Conservation (phyloP, 2,329 filamentous ascomycete genomes). For the Fusarium multiceps region DNA sequence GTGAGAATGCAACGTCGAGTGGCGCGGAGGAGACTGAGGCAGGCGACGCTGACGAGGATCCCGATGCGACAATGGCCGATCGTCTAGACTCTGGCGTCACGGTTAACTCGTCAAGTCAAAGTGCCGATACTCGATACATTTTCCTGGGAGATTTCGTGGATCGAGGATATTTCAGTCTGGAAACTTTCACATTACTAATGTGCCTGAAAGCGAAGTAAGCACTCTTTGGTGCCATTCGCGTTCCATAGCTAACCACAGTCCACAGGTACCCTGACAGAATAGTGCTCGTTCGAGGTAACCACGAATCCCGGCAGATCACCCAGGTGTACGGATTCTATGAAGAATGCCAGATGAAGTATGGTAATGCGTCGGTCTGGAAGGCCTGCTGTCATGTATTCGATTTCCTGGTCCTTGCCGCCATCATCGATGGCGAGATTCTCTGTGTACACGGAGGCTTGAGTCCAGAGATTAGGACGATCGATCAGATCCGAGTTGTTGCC, state of each 20-base stretch:
- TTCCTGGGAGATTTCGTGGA: conserved; percentile 93
- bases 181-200: conserved; percentile 96
- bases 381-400: conserved; percentile 99
- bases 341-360: conserved; percentile 97
- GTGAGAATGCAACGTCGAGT: conserved; percentile 57
- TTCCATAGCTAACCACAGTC: conserved; percentile 35
- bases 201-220: conserved; percentile 82
- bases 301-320: conserved; percentile 96
- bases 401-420: conserved; percentile 94
- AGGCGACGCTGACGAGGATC: conserved; percentile 51
- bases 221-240: not conserved
- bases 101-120: conserved; percentile 55
- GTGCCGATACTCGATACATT: conserved; percentile 67
- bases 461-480: conserved; percentile 94
- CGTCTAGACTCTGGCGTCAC: conserved; percentile 52
- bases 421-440: conserved; percentile 98
- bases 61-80: conserved; percentile 46
- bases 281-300: conserved; percentile 95
- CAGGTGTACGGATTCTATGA: conserved; percentile 99
- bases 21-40: conserved; percentile 63
- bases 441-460: conserved; percentile 95
- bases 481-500: conserved; percentile 98
- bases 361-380: conserved; percentile 99
- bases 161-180: conserved; percentile 95
- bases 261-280: conserved; percentile 91